Evolutionary conservation across 192 early-diverging fungal species (phyloP).

Genomic region (Chytriomyces hyalinus): DNA sequence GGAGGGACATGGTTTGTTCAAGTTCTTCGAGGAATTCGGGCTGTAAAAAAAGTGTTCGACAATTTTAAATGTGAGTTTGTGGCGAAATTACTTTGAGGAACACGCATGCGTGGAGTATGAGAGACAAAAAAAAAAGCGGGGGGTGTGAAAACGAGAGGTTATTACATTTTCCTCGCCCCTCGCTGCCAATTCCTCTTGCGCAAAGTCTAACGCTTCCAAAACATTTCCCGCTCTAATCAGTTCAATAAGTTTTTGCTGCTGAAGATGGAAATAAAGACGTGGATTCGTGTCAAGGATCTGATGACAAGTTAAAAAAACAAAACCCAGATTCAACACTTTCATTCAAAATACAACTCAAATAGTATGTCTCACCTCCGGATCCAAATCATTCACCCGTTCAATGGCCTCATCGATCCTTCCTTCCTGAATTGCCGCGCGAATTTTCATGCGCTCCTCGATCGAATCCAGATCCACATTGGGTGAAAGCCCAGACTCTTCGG

Average conservation of each 20-base stretch:
- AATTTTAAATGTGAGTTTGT: not conserved
- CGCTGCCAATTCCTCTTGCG: slow-evolving; percentile 96
- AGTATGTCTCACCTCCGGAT: slow-evolving; percentile 79
- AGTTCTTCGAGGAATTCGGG: slow-evolving; percentile 95
- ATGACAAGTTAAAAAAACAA: not conserved
- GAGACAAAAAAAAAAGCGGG: not conserved
- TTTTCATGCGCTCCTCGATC: slow-evolving; percentile 95
- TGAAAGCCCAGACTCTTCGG: slow-evolving; percentile 80
- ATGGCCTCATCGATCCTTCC: slow-evolving; percentile 94
- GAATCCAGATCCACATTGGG: slow-evolving; percentile 82
- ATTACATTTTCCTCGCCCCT: slow-evolving; percentile 91
- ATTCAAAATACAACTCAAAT: not conserved
- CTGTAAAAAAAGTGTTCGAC: slow-evolving; percentile 37
- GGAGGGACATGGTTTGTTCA: slow-evolving; percentile 93
- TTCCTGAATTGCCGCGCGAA: slow-evolving; percentile 87
- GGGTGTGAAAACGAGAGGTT: not conserved
- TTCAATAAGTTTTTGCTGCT: slow-evolving; percentile 97
- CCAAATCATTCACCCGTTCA: slow-evolving; percentile 96
- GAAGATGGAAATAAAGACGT: slow-evolving; percentile 91
- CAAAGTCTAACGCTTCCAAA: slow-evolving; percentile 89
- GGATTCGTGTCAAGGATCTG: slow-evolving; percentile 95
- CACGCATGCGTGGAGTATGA: not conserved
- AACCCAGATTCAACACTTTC: not conserved
- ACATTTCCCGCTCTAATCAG: slow-evolving; percentile 83
- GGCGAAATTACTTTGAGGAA: not conserved